Evolutionary conservation across 2,329 filamentous ascomycete species (phyloP).

Genomic region (Diaporthe citriasiana): DNA sequence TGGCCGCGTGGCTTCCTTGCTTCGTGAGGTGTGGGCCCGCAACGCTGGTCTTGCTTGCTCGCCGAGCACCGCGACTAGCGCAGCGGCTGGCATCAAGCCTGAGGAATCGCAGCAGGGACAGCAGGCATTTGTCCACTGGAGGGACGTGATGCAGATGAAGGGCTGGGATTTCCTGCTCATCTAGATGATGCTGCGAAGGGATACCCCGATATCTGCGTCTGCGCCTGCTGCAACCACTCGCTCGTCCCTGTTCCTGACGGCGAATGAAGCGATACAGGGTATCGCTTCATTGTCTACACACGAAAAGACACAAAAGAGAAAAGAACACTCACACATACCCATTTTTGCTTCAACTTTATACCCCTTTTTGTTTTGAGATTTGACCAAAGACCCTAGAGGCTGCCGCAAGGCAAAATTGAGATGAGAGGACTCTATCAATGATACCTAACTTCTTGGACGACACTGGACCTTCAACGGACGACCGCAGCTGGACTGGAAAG

Average conservation of each 20-base stretch:
- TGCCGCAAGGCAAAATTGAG: conserved; percentile 42
- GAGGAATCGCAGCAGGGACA: conserved; percentile 50
- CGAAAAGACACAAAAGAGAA: conserved; percentile 34
- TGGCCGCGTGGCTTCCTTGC: conserved; percentile 82
- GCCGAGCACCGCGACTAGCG: conserved; percentile 53
- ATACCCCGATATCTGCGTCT: conserved; percentile 41
- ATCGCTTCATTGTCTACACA: conserved; percentile 37
- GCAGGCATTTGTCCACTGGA: conserved; percentile 83
- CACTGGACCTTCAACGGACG: conserved; percentile 39
- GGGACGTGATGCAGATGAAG: conserved; percentile 92
- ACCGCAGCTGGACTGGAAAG: conserved; percentile 42
- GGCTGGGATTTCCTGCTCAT: conserved; percentile 95
- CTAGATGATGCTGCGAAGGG: conserved; percentile 56
- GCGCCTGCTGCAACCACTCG: conserved; percentile 24
- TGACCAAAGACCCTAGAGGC: conserved; percentile 40
- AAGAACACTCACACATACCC: conserved; percentile 47
- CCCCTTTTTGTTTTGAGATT: conserved; percentile 44
- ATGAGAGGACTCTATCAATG: conserved; percentile 33
- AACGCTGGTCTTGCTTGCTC: conserved; percentile 67
- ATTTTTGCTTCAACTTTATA: conserved; percentile 42
- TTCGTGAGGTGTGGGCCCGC: conserved; percentile 88
- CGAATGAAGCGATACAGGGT: conserved; percentile 33
- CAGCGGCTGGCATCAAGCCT: conserved; percentile 50
- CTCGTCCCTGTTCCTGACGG: conserved; percentile 43
- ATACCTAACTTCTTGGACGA: conserved; percentile 43